A percentile compares a stretch with the other conserved stretches of the same genome.
Evolutionary conservation across 148 eudicot species (phyloP).

Genomic region (Arbutus unedo): DNA sequence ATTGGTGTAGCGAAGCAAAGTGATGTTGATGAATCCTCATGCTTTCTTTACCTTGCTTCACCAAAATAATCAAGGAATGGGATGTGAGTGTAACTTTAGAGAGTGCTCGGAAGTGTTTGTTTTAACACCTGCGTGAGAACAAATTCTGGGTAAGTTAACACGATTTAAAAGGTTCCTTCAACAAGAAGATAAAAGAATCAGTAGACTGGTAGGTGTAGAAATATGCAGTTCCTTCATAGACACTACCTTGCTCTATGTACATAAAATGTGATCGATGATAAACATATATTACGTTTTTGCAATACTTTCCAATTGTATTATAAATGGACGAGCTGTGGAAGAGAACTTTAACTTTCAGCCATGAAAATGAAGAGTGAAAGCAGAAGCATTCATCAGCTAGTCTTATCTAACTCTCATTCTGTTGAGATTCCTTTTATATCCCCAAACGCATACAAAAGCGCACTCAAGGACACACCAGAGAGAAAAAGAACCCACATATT

Average conservation of each 20-base stretch:
- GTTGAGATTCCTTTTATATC: not conserved
- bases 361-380: too few relatives aligned
- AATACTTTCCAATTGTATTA: too few relatives aligned
- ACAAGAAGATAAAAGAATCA: not conserved
- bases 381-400: too few relatives aligned
- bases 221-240: not conserved
- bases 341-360: too few relatives aligned
- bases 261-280: not conserved
- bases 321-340: too few relatives aligned
- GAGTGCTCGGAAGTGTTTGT: not conserved
- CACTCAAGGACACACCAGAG: not conserved
- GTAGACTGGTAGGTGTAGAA: not conserved
- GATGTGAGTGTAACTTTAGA: not conserved
- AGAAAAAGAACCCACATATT: not conserved
- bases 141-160: not conserved
- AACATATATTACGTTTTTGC: too few relatives aligned
- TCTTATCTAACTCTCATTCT: not conserved
- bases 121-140: not conserved
- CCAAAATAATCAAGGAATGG: not conserved
- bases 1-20: constrained; percentile 11
- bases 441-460: not conserved
- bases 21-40: constrained; percentile 11
- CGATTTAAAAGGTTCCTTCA: not conserved
- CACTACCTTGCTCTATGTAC: not conserved
- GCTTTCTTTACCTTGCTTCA: constrained; percentile 2